Percentiles rank a stretch among this genome's conserved stretches.
These are phyloP conservation scores for Speleostelium caveatum DNA, from an alignment of 78 protist species.

Conservation along the genomic window DNA sequence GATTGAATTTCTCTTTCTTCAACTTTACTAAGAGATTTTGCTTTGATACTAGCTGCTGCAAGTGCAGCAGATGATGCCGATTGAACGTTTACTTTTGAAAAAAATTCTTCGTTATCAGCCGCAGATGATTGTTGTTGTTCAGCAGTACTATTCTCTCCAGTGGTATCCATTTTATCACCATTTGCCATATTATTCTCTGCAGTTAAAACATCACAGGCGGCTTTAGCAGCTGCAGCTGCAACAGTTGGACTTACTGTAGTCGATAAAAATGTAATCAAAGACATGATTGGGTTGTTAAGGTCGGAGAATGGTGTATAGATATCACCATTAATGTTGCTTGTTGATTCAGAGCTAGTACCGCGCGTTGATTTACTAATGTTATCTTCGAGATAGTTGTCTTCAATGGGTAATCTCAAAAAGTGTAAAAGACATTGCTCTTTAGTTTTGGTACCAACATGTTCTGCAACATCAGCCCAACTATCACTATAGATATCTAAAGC, in stretches of 20 bases:
- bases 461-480: conserved; percentile 79
- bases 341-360: no score
- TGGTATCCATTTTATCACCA: not conserved
- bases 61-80: conserved; percentile 45
- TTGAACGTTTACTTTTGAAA: conserved; percentile 27
- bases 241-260: not conserved
- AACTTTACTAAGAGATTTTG: conserved; percentile 16
- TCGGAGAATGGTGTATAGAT: not conserved
- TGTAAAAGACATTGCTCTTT: conserved; percentile 85
- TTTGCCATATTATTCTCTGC: not conserved
- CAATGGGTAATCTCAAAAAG: conserved; percentile 84
- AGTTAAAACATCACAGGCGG: conserved; percentile 21
- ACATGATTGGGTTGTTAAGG: conserved; percentile 8
- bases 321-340: not conserved
- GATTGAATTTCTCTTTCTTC: conserved; percentile 72
- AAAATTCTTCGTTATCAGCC: no score
- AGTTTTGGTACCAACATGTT: conserved; percentile 78
- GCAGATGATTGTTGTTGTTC: no score
- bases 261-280: conserved; percentile 28
- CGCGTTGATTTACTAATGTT: conserved; percentile 17
- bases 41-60: conserved; percentile 60
- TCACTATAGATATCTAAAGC: conserved; percentile 77
- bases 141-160: no score
- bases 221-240: conserved; percentile 56
- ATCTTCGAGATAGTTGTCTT: conserved; percentile 81